phyloP scores from a whole-genome alignment of 2,329 filamentous ascomycete species.

The Fusarium sp. region DNA sequence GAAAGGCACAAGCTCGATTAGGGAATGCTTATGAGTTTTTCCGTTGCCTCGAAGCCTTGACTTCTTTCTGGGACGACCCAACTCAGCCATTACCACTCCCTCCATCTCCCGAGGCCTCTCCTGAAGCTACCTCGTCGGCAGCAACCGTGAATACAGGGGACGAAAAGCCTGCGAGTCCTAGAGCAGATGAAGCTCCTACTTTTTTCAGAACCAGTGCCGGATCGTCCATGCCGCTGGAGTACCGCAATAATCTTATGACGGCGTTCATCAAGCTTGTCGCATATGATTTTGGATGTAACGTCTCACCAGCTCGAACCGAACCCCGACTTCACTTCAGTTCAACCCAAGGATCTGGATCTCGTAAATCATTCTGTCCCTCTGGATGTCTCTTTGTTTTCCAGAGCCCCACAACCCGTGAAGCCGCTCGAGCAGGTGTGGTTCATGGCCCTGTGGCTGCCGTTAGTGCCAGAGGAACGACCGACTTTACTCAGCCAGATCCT shows the following conservation, averaged over 20 bases:
- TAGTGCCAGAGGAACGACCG: constrained; percentile 67
- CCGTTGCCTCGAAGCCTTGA: constrained; percentile 70
- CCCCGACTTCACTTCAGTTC: constrained; percentile 68
- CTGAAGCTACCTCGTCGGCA: constrained; percentile 37
- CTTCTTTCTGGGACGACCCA: constrained; percentile 72
- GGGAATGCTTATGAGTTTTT: constrained; percentile 76
- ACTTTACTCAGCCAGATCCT: constrained; percentile 59
- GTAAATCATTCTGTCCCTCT: constrained; percentile 69
- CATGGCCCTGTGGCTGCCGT: constrained; percentile 73
- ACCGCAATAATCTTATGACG: constrained; percentile 67
- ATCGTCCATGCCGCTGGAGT: constrained; percentile 68
- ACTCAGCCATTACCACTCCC: constrained; percentile 54
- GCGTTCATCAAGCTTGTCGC: constrained; percentile 74
- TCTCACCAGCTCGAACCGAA: constrained; percentile 67
- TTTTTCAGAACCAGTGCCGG: constrained; percentile 62
- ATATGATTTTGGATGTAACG: constrained; percentile 75
- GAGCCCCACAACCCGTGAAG: constrained; percentile 69
- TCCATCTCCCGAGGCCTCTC: constrained; percentile 51
- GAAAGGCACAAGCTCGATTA: constrained; percentile 66
- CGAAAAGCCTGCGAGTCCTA: constrained; percentile 27
- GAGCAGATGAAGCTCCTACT: constrained; percentile 21
- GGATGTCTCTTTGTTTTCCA: constrained; percentile 72
- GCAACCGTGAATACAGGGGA: constrained; percentile 16
- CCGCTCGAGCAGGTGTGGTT: constrained; percentile 69
- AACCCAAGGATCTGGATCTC: constrained; percentile 50